phyloP scores from a whole-genome alignment of 176 grass and related monocot genomes.

The Oryza officinalis region DNA sequence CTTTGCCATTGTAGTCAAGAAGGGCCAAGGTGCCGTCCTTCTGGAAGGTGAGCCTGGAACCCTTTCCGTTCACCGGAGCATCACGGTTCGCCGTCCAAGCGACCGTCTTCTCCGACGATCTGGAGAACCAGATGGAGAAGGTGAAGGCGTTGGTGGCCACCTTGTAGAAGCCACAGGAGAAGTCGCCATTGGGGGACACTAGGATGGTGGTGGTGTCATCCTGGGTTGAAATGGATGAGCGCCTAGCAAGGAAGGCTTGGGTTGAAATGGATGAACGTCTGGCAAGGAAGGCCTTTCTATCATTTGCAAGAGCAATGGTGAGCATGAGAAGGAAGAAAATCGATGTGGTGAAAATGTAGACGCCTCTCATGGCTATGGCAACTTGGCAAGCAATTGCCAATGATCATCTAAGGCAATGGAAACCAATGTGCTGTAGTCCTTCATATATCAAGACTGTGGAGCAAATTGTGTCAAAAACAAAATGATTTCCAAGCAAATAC shows the following conservation, averaged over 20 bases:
- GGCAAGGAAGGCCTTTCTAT: slow-evolving; percentile 11
- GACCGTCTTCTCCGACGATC: slow-evolving; percentile 26
- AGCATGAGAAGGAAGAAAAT: slow-evolving; percentile 22
- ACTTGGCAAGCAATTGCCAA: background rate
- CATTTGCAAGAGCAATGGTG: background rate
- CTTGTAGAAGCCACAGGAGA: slow-evolving; percentile 66
- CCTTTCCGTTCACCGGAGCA: slow-evolving; percentile 50
- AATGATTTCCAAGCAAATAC: too few relatives aligned
- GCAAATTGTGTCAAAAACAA: too few relatives aligned
- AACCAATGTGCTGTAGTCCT: background rate
- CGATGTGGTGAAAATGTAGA: background rate
- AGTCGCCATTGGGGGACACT: slow-evolving; percentile 41
- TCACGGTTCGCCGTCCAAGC: slow-evolving; percentile 67
- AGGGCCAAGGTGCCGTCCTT: slow-evolving; percentile 18
- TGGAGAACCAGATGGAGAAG: slow-evolving; percentile 61
- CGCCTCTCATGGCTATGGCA: background rate
- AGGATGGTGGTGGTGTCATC: slow-evolving; percentile 31
- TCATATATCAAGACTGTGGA: background rate
- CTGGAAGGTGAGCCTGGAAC: slow-evolving; percentile 38
- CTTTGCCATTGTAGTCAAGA: slow-evolving; percentile 35
- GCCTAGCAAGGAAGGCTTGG: slow-evolving; percentile 8
- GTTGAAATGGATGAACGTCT: slow-evolving; percentile 29
- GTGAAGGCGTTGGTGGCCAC: slow-evolving; percentile 57
- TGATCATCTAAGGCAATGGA: background rate
- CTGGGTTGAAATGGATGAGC: slow-evolving; percentile 11